phyloP scores from a whole-genome alignment of 768 basidiomycete species.

The Fistulinella prunicolor region DNA sequence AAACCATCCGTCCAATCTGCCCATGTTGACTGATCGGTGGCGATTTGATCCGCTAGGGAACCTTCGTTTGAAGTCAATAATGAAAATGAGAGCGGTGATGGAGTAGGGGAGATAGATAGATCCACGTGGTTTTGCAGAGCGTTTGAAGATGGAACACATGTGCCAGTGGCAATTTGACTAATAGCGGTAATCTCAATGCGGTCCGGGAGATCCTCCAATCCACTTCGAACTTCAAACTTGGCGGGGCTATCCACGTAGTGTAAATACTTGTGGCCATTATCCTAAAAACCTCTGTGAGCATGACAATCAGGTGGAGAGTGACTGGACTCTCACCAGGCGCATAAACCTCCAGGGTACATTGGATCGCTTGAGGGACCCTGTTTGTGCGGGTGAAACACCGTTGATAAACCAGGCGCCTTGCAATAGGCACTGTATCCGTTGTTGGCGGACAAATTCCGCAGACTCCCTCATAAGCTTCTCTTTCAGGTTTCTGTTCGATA shows the following conservation, averaged over 20 bases:
- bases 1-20: slow-evolving; percentile 94
- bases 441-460: slow-evolving; percentile 84
- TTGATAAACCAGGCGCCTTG: slow-evolving; percentile 94
- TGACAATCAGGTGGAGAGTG: neutral
- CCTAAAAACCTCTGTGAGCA: slow-evolving; percentile 42
- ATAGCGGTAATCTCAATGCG: slow-evolving; percentile 79
- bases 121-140: slow-evolving; percentile 60
- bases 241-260: slow-evolving; percentile 81
- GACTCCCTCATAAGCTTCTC: slow-evolving; percentile 87
- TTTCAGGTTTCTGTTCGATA: slow-evolving; percentile 64
- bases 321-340: slow-evolving; percentile 57
- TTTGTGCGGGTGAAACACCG: slow-evolving; percentile 52
- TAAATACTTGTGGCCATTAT: slow-evolving; percentile 73
- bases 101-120: slow-evolving; percentile 50
- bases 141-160: slow-evolving; percentile 66
- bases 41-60: slow-evolving; percentile 74
- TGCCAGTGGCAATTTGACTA: slow-evolving; percentile 75
- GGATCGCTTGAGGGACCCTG: slow-evolving; percentile 49
- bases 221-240: slow-evolving; percentile 75
- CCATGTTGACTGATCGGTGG: slow-evolving; percentile 75
- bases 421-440: slow-evolving; percentile 82
- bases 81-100: slow-evolving; percentile 76
- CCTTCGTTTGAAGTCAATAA: slow-evolving; percentile 67
- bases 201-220: slow-evolving; percentile 85
- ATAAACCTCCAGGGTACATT: slow-evolving; percentile 82